Conservation (phyloP, 2,329 filamentous ascomycete species). For the Alternaria sp. region DNA sequence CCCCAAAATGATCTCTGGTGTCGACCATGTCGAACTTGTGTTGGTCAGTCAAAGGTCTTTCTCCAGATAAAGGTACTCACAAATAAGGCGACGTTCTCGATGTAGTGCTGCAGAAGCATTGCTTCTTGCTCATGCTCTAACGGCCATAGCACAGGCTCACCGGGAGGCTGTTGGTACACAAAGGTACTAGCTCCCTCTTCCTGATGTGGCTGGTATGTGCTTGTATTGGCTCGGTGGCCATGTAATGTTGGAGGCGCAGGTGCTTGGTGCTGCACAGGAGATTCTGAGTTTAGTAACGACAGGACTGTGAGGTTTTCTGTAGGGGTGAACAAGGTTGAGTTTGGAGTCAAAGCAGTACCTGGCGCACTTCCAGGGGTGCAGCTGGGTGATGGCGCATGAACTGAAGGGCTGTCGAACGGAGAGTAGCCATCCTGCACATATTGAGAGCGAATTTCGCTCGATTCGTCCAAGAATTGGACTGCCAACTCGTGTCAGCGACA, state of each 20-base stretch:
- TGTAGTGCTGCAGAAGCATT: constrained; percentile 45
- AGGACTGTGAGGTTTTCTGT: constrained; percentile 42
- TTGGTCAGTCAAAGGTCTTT: neutral
- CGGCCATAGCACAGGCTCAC: constrained; percentile 42
- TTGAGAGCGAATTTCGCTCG: constrained; percentile 40
- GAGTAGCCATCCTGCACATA: constrained; percentile 32
- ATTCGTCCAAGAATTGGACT: constrained; percentile 49
- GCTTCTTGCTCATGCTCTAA: constrained; percentile 46
- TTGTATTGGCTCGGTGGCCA: constrained; percentile 12
- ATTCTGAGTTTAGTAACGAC: constrained; percentile 44
- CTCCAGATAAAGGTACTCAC: constrained; percentile 18
- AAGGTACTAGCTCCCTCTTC: constrained; percentile 23
- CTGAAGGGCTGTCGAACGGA: constrained; percentile 19
- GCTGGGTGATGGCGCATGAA: constrained; percentile 13
- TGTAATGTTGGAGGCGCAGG: constrained; percentile 22
- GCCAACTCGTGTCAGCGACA: constrained; percentile 14
- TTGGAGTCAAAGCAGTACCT: constrained; percentile 23
- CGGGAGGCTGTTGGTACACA: constrained; percentile 38
- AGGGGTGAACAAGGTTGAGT: constrained; percentile 27
- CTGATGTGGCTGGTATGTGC: constrained; percentile 12
- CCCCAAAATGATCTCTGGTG: constrained; percentile 40
- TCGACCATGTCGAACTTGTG: constrained; percentile 46
- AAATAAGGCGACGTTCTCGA: constrained; percentile 46
- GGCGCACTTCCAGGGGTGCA: constrained; percentile 15
- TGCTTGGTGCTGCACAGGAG: constrained; percentile 26